Conservation (phyloP, 2,329 filamentous ascomycete genomes). For the Epicoccum sorghinum region DNA sequence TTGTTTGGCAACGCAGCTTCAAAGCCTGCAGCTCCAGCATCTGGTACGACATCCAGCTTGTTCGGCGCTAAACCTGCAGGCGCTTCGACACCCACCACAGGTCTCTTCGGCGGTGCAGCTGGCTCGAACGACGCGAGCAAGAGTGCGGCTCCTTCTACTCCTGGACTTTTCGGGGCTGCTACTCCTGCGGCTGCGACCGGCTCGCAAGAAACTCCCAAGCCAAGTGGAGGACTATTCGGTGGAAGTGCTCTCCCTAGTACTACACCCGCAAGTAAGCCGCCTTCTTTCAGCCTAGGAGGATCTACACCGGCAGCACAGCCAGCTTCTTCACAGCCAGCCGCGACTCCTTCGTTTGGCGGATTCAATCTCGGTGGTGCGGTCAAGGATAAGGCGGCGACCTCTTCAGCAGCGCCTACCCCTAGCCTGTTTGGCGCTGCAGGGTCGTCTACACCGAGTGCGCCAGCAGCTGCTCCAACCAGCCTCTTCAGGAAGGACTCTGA, state of each 20-base stretch:
- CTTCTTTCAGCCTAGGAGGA: conserved; percentile 34
- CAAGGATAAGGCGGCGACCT: conserved; percentile 26
- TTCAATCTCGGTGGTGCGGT: conserved; percentile 29
- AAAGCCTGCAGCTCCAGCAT: conserved; percentile 36
- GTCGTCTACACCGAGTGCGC: conserved; percentile 16
- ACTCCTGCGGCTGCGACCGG: conserved; percentile 37
- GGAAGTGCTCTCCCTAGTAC: conserved; percentile 39
- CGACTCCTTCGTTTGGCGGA: conserved; percentile 17
- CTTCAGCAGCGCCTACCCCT: conserved; percentile 29
- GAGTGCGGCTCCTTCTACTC: conserved; percentile 31
- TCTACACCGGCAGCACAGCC: conserved; percentile 33
- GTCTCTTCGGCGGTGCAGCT: conserved; percentile 30
- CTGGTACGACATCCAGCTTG: conserved; percentile 33
- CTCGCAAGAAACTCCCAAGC: conserved; percentile 41
- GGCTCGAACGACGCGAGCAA: conserved; percentile 42
- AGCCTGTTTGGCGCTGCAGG: conserved; percentile 29
- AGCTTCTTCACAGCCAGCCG: conserved; percentile 31
- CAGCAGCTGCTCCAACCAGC: conserved; percentile 21
- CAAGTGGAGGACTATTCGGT: conserved; percentile 32
- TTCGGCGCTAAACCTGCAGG: conserved; percentile 38
- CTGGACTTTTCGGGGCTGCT: conserved; percentile 29
- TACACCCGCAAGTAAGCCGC: conserved; percentile 38
- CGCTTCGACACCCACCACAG: conserved; percentile 25
- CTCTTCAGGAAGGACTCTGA: conserved; percentile 21
- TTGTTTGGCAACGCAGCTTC: conserved; percentile 25